These are phyloP conservation scores for Cornus kousa DNA, from an alignment of 148 eudicot genomes.

Conservation along the genomic window DNA sequence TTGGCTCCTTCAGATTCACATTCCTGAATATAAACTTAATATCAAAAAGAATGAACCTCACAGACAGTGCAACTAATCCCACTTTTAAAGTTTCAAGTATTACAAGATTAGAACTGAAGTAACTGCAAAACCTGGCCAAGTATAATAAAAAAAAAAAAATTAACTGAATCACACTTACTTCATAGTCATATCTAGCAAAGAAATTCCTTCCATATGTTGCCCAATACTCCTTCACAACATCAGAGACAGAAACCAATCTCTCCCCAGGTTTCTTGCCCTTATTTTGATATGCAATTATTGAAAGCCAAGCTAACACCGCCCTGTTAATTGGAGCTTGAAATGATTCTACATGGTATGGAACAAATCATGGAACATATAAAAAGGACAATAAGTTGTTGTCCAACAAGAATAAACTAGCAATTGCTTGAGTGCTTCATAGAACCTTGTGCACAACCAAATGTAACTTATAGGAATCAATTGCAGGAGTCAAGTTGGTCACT, in stretches of 20 bases:
- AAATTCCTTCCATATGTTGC: constrained; percentile 94
- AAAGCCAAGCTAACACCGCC: constrained; percentile 99
- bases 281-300: constrained; percentile 80
- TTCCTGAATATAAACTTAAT: constrained; percentile 45
- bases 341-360: neutral
- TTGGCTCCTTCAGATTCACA: constrained; percentile 99
- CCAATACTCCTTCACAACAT: constrained; percentile 94
- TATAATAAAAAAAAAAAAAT: neutral
- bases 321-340: constrained; percentile 29
- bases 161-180: constrained; percentile 47
- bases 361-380: neutral
- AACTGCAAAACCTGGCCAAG: neutral
- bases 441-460: neutral
- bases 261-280: constrained; percentile 73
- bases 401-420: neutral
- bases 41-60: neutral
- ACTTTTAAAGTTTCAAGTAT: neutral
- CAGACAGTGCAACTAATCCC: constrained; percentile 1
- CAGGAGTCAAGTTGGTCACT: neutral
- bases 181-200: constrained; percentile 98
- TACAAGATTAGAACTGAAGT: constrained; percentile 3
- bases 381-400: neutral
- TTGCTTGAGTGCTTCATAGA: neutral
- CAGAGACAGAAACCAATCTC: constrained; percentile 75
- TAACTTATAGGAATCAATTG: neutral